phyloP scores from a whole-genome alignment of 202 grass and related monocot species.

The Schoenoplectus triqueter region DNA sequence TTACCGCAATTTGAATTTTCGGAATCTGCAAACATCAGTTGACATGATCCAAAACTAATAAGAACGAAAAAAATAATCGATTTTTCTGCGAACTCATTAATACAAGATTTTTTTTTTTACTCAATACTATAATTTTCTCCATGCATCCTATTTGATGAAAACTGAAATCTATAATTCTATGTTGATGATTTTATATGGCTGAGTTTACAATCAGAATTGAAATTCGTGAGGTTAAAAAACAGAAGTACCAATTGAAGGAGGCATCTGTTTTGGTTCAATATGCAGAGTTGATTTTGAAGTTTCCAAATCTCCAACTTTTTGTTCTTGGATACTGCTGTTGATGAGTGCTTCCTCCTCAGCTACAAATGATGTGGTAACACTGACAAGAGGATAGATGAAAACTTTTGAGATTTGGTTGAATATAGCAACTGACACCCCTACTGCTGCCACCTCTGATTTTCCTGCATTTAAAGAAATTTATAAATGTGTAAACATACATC shows the following conservation, averaged over 20 bases:
- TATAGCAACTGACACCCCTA: conserved; percentile 94
- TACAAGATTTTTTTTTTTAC: neutral
- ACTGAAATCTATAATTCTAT: neutral
- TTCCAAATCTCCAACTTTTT: conserved; percentile 62
- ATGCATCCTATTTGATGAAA: neutral
- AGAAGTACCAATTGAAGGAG: neutral
- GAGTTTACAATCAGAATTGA: conserved; percentile 14
- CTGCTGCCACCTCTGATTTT: conserved; percentile 82
- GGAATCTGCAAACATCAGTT: conserved; percentile 49
- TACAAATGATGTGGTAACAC: conserved; percentile 94
- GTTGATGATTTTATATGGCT: too few relatives aligned
- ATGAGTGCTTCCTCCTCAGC: conserved; percentile 99
- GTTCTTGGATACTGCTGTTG: conserved; percentile 53
- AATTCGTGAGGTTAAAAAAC: conserved; percentile 3
- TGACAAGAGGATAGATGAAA: conserved; percentile 94
- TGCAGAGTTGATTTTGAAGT: conserved; percentile 41
- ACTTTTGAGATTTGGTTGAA: conserved; percentile 98
- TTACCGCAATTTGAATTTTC: conserved; percentile 48
- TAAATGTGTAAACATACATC: neutral
- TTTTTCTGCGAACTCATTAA: conserved; percentile 8
- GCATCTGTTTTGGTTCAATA: conserved; percentile 17
- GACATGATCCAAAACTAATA: conserved; percentile 14
- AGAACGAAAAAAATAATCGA: neutral
- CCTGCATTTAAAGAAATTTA: conserved; percentile 47
- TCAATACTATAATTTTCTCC: conserved; percentile 13